These are phyloP conservation scores for Suhomyces ambrosiae DNA, from an alignment of 1,139 yeast genomes.

Conservation along the genomic window DNA sequence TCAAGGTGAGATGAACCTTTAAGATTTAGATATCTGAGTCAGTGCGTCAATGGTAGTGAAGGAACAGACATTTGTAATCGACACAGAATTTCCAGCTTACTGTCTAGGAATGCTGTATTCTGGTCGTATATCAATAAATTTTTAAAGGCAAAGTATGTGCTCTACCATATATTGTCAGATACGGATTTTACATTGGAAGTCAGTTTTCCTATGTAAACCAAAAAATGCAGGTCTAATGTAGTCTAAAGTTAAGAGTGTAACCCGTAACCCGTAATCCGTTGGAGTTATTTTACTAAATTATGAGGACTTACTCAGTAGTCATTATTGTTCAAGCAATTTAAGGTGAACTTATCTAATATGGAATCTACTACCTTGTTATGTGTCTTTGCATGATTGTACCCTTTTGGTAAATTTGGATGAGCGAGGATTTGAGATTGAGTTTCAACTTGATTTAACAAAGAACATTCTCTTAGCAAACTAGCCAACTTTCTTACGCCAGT, in stretches of 20 bases:
- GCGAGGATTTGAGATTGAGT: not conserved
- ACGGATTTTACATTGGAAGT: conserved; percentile 33
- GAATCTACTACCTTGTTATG: conserved; percentile 5
- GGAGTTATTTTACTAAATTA: too few relatives aligned
- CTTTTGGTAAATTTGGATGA: conserved; percentile 3
- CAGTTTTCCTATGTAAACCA: not conserved
- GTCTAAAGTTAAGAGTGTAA: too few relatives aligned
- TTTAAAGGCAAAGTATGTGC: conserved; percentile 22
- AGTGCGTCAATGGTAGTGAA: too few relatives aligned
- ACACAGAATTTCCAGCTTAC: conserved; percentile 4
- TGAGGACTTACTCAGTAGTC: too few relatives aligned
- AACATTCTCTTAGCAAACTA: conserved; percentile 46
- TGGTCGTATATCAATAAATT: conserved; percentile 18
- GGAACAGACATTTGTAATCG: too few relatives aligned
- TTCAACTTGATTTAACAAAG: conserved; percentile 1
- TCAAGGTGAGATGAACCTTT: too few relatives aligned
- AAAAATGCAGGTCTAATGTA: too few relatives aligned
- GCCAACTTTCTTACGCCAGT: conserved; percentile 48
- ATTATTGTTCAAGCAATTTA: conserved; percentile 1
- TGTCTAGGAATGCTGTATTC: conserved; percentile 4
- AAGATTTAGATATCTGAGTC: too few relatives aligned
- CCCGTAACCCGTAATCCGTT: too few relatives aligned
- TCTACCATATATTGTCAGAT: conserved; percentile 31
- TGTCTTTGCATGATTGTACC: conserved; percentile 2
- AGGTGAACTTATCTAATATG: conserved; percentile 6